Evolutionary conservation across 441 rosid genomes (phyloP), one percentile per base, ranked within the genome.

Genomic region (Isatis lusitanica): DNA sequence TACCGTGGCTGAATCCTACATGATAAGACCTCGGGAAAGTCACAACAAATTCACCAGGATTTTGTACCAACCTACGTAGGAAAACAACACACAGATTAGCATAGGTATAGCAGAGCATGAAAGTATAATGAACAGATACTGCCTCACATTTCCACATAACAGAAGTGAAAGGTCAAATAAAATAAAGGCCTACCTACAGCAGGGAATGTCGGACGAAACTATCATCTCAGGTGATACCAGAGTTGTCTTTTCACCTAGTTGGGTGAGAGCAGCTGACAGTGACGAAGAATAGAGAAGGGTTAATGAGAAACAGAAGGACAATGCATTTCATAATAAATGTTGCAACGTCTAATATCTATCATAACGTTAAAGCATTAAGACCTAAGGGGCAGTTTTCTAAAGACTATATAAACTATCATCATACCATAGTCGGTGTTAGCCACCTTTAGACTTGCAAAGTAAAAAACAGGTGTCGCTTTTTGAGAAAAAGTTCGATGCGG

Each of bases 1-100:
- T 92, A 96, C 99, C 98, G 15, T 96, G 99, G 90, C 99, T 96
- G 96, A 96, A 94, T 82, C 99, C 99, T 75, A 87, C 90, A 83
- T 96, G 99, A 82, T 96, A 96, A 70, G 99, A 97, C 85, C 99
- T 86, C 28, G 99, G 99, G 80, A 94, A 96, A 68, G 99, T 96
- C 85, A 94, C 98, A 65, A 96, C 98, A 79, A 92, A 96, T 83
- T 94, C 98, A 83, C 99, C 99, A 66, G 98, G 98, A 84, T 89
- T 85, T 83, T 94, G 98, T 75, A 94, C 80, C 82, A 96, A 90
- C 95, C 99, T 96, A 78, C 77, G 58, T 67, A 79, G 70, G 76
- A 77, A 83, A 70, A 74, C 77, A 64, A 65, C 21, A 42, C 74
- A 52, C 79, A 67, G 51, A 74, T 76, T 64, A 58, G 47, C 74